These are phyloP conservation scores for Hygrocybe punicea DNA, from an alignment of 768 basidiomycete genomes.

Conservation along the genomic window DNA sequence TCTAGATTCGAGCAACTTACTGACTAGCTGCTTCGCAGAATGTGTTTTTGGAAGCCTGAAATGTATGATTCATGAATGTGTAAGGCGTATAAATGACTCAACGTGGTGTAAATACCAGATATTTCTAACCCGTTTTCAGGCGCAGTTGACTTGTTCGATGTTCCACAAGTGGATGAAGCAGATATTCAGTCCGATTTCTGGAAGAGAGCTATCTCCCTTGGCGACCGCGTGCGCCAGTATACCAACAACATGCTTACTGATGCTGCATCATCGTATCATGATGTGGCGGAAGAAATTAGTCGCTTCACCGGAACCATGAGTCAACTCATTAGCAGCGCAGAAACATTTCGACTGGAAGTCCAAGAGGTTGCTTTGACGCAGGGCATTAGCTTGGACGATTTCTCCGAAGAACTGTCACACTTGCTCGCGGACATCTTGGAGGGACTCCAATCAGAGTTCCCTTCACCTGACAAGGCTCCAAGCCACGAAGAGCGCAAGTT, in stretches of 20 bases:
- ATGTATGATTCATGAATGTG: too few relatives aligned
- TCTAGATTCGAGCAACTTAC: too few relatives aligned
- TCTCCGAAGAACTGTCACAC: constrained; percentile 15
- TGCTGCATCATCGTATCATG: constrained; percentile 9
- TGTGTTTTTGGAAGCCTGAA: too few relatives aligned
- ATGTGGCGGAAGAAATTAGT: constrained; percentile 16
- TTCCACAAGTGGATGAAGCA: too few relatives aligned
- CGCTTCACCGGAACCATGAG: constrained; percentile 22
- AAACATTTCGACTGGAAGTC: constrained; percentile 12
- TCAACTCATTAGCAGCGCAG: constrained; percentile 16
- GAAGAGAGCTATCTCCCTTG: constrained; percentile 8
- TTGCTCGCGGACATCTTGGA: constrained; percentile 21
- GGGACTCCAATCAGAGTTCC: constrained; percentile 29
- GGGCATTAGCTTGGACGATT: constrained; percentile 7
- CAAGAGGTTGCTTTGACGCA: neutral
- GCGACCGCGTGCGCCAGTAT: constrained; percentile 13
- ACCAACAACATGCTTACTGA: constrained; percentile 17
- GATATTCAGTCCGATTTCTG: constrained; percentile 5
- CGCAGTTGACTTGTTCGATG: too few relatives aligned
- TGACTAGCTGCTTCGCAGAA: too few relatives aligned
- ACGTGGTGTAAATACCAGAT: too few relatives aligned
- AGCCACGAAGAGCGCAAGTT: constrained; percentile 24
- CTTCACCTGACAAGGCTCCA: constrained; percentile 30
- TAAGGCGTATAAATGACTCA: too few relatives aligned
- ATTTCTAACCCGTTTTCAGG: too few relatives aligned